Evolutionary conservation across 345 rosid genomes (phyloP).

Genomic region (Schrenkiella parvula): DNA sequence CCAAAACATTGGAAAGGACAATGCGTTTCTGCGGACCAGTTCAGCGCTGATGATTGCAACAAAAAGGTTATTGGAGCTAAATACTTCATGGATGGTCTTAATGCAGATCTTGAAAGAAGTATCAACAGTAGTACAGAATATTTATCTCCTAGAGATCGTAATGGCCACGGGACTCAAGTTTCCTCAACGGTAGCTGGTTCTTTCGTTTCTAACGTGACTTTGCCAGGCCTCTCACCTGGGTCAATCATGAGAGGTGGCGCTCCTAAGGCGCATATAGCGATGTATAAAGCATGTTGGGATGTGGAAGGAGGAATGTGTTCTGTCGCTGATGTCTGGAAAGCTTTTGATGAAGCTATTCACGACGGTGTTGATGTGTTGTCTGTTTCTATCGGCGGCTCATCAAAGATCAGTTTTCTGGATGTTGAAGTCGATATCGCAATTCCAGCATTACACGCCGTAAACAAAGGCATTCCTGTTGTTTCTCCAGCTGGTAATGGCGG

Average conservation of each 20-base stretch:
- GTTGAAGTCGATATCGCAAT: conserved; percentile 36
- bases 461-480: conserved; percentile 36
- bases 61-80: conserved; percentile 52
- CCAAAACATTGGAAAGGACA: conserved; percentile 48
- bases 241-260: conserved; percentile 37
- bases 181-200: conserved; percentile 48
- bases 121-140: conserved; percentile 36
- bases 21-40: conserved; percentile 33
- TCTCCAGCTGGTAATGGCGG: conserved; percentile 35
- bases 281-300: conserved; percentile 54
- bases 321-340: conserved; percentile 45
- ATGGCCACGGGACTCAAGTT: conserved; percentile 56
- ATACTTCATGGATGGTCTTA: conserved; percentile 41
- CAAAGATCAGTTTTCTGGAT: conserved; percentile 3
- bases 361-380: conserved; percentile 51
- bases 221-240: conserved; percentile 27
- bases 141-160: conserved; percentile 46
- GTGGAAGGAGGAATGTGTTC: conserved; percentile 28
- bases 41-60: conserved; percentile 38
- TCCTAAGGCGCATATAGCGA: conserved; percentile 45
- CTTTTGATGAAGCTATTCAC: conserved; percentile 49
- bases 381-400: conserved; percentile 32
- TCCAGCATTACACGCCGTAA: conserved; percentile 45
- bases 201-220: conserved; percentile 37
- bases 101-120: conserved; percentile 32